Base-by-base conservation (phyloP, 345 rosid genomes). In the Clausena lansium region DNA sequence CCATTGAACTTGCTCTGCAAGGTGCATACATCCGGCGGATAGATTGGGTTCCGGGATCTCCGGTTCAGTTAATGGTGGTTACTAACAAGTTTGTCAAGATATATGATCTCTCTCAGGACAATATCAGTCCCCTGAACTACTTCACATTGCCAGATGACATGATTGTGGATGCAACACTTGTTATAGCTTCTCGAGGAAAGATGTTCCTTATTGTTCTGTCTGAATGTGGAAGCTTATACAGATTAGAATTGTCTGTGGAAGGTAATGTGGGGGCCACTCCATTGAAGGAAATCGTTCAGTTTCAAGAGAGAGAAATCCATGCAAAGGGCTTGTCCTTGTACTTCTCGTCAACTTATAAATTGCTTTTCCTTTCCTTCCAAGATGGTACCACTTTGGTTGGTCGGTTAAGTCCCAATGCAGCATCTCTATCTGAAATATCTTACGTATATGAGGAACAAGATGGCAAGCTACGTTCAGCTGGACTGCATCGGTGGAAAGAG, bases 21-120 rank as follows among this genome's bases (percentile, higher is more conserved):
- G 98, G 95, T 87, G 96, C 98, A 77, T 91, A 92, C 74, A 89
- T 96, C 77, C 91, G 97, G 83, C 84, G 89, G 65, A 87, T 96
- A 69, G 97, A 89, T 72, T 96, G 99, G 99, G 98, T 96, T 81
- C 92, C 95, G 70, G 97, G 94, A 83, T 96, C 98, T 79, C 98
- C 91, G 81, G 98, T 94, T 86, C 97, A 91, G 78, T 84, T 96
- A 77, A 88, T 91, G 91, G 95, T 92, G 76, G 95, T 91, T 74
- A 89, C 99, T 72, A 92, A 92, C 85, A 87, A 89, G 84, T 94
- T 96, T 80, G 95, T 92, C 81, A 96, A 96, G 85, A 92, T 96
- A 77, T 96, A 91, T 83, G 99, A 94, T 85, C 92, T 96, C 20
- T 92, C 98, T 70, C 98, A 90, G 89, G 99, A 96, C 82, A 92